These are phyloP conservation scores for Lineolata rhizophorae DNA, from an alignment of 495 filamentous ascomycete genomes.

Conservation along the genomic window DNA sequence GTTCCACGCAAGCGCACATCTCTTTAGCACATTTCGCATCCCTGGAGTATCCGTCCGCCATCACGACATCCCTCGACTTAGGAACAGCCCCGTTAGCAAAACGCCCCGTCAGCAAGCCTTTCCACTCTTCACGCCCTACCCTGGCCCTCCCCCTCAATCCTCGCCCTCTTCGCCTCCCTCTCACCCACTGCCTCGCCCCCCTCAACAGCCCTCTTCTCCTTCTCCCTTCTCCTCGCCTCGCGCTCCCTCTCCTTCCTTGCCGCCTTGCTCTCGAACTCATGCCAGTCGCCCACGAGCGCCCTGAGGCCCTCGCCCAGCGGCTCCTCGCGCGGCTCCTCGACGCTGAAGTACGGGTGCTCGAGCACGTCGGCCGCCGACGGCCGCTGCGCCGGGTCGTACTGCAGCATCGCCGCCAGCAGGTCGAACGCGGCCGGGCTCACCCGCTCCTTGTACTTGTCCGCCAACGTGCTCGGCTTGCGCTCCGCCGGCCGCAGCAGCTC, in stretches of 20 bases:
- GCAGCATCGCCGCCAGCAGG: constrained; percentile 58
- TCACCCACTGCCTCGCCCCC: too few species aligned
- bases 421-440: constrained; percentile 57
- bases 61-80: too few species aligned
- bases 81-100: too few species aligned
- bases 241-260: constrained; percentile 77
- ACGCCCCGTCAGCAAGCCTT: too few species aligned
- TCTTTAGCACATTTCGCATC: too few species aligned
- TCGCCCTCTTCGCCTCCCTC: too few species aligned
- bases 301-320: constrained; percentile 59
- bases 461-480: constrained; percentile 55
- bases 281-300: constrained; percentile 85
- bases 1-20: too few species aligned
- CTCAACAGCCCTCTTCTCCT: too few species aligned
- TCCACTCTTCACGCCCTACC: too few species aligned
- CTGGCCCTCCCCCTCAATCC: too few species aligned
- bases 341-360: constrained; percentile 70
- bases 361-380: constrained; percentile 73
- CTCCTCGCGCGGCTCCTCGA: constrained; percentile 58
- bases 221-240: constrained; percentile 57
- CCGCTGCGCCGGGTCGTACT: constrained; percentile 66
- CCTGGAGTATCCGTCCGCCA: too few species aligned
- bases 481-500: constrained; percentile 64
- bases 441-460: constrained; percentile 50
- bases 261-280: constrained; percentile 96